A percentile compares a stretch with the other conserved stretches of the same genome.
Evolutionary conservation across 805 yeast genomes (phyloP).

Genomic region (Saturnispora halmiae): DNA sequence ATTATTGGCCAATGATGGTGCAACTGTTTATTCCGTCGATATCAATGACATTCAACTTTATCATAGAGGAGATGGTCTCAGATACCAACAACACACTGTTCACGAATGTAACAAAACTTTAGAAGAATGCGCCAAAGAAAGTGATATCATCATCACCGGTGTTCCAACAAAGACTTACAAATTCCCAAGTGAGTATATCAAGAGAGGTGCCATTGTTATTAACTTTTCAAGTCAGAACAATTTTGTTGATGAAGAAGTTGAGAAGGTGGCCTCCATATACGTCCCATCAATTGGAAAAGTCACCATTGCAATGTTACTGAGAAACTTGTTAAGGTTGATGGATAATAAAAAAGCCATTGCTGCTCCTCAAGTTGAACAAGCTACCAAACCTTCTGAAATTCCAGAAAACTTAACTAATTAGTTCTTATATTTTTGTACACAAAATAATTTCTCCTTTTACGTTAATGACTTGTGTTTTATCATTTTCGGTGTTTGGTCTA

Average conservation of each 20-base stretch:
- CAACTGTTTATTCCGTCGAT: constrained; percentile 88
- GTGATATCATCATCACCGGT: constrained; percentile 94
- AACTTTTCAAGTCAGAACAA: constrained; percentile 87
- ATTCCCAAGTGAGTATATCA: constrained; percentile 72
- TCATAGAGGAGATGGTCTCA: constrained; percentile 88
- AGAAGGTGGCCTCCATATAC: constrained; percentile 78
- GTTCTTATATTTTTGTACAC: neutral
- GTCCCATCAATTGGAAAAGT: constrained; percentile 97
- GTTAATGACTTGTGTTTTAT: too few relatives aligned
- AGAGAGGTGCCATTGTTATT: constrained; percentile 83
- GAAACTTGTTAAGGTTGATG: constrained; percentile 77
- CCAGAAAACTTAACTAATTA: constrained; percentile 11
- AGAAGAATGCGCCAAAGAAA: constrained; percentile 55
- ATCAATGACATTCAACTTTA: constrained; percentile 79
- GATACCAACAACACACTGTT: constrained; percentile 74
- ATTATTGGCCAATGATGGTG: constrained; percentile 92
- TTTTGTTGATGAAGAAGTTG: constrained; percentile 71
- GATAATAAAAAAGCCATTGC: constrained; percentile 41
- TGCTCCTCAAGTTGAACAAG: constrained; percentile 14
- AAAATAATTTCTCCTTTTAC: too few relatives aligned
- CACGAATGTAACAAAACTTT: constrained; percentile 45
- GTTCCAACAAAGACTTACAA: constrained; percentile 81
- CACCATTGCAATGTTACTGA: constrained; percentile 86
- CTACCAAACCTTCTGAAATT: constrained; percentile 12
- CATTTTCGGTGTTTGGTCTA: too few relatives aligned